Percentiles rank a stretch among this genome's conserved stretches.
Evolutionary conservation across 805 yeast species (phyloP).

Genomic region (Candida khao-thaluensis): DNA sequence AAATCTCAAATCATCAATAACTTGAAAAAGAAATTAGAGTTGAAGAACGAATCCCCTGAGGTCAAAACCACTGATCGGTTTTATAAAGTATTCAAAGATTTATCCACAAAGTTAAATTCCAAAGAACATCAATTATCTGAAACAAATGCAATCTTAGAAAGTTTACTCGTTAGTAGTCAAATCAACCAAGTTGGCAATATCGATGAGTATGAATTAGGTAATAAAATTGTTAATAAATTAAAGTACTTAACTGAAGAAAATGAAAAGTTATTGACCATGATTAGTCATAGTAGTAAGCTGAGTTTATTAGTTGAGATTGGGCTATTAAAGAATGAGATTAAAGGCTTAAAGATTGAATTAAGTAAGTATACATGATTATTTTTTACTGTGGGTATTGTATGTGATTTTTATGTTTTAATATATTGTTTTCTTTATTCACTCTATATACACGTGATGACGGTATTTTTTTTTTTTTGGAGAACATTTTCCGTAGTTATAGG

Average conservation of each 20-base stretch:
- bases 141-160: constrained; percentile 62
- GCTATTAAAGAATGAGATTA: constrained; percentile 45
- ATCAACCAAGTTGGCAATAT: constrained; percentile 42
- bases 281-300: constrained; percentile 74
- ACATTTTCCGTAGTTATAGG: too few species aligned
- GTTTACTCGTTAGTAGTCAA: constrained; percentile 40
- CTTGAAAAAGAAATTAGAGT: constrained; percentile 33
- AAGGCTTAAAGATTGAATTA: constrained; percentile 11
- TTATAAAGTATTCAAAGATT: constrained; percentile 47
- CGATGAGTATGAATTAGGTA: constrained; percentile 75
- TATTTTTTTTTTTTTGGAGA: too few species aligned
- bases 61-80: constrained; percentile 15
- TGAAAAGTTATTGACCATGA: constrained; percentile 63
- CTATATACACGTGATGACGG: too few species aligned
- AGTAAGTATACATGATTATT: constrained; percentile 8
- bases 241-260: constrained; percentile 66
- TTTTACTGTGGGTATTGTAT: too few species aligned
- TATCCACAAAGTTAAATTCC: constrained; percentile 48
- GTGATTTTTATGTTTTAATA: too few species aligned
- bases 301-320: constrained; percentile 70
- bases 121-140: constrained; percentile 54
- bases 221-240: constrained; percentile 63
- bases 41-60: constrained; percentile 15
- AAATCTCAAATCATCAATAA: constrained; percentile 48
- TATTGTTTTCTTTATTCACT: too few species aligned